Evolutionary conservation across 306 rosid species (phyloP).

Genomic region (Quercus suber): DNA sequence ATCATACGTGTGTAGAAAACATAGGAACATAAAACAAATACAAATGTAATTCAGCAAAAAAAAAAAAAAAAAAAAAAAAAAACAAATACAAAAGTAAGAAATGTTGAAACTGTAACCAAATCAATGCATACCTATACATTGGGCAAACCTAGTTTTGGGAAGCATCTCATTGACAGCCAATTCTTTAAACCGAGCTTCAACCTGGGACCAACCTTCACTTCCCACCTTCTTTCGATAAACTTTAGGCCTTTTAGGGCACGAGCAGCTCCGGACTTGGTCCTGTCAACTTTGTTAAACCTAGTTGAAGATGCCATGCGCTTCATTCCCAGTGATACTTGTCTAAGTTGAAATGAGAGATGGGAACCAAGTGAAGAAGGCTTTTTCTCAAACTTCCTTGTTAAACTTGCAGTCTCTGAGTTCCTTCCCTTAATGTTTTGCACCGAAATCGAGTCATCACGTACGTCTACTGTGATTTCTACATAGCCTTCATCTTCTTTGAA

Average conservation of each 20-base stretch:
- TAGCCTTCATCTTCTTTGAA: conserved; percentile 43
- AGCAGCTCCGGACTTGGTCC: conserved; percentile 71
- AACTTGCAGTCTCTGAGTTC: conserved; percentile 56
- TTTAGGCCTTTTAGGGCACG: conserved; percentile 76
- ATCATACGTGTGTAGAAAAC: no score
- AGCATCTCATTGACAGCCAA: conserved; percentile 51
- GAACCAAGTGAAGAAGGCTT: conserved; percentile 48
- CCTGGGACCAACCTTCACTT: conserved; percentile 63
- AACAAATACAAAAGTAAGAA: no score
- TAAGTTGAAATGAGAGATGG: conserved; percentile 37
- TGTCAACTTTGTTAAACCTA: conserved; percentile 45
- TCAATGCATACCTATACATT: conserved; percentile 64
- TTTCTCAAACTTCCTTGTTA: conserved; percentile 56
- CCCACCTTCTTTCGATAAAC: conserved; percentile 71
- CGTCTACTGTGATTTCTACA: conserved; percentile 81
- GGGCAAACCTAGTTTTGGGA: conserved; percentile 61
- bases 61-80: no score
- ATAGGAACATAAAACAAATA: no score
- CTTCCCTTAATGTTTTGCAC: conserved; percentile 71
- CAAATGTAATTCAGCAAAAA: no score
- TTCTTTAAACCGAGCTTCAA: conserved; percentile 56
- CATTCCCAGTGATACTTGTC: conserved; percentile 76
- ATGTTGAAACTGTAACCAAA: neutral
- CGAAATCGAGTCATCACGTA: conserved; percentile 57
- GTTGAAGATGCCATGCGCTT: conserved; percentile 70